phyloP scores from a whole-genome alignment of 176 grass and related monocot species.

The Musa itinerans region DNA sequence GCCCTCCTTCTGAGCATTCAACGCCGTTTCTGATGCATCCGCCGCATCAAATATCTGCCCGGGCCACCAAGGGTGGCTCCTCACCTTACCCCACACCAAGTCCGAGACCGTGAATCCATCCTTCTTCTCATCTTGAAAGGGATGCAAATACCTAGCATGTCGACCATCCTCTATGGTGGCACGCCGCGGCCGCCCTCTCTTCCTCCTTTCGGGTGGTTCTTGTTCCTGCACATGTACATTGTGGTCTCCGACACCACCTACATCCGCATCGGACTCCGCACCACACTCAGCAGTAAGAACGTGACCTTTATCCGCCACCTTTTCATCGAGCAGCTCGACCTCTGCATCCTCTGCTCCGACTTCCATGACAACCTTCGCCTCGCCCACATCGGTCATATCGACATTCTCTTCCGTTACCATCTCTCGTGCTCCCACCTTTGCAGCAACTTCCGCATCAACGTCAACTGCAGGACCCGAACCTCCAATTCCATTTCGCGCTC shows the following conservation, averaged over 20 bases:
- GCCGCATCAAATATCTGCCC: constrained; percentile 50
- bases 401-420: not conserved
- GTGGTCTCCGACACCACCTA: not conserved
- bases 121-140: constrained; percentile 29
- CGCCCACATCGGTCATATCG: not conserved
- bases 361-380: not conserved
- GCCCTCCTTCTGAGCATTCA: constrained; percentile 5
- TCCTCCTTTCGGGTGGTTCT: not conserved
- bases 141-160: not conserved
- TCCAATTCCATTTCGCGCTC: not conserved
- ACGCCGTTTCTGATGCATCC: constrained; percentile 44
- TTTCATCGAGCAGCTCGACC: not conserved
- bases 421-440: not conserved
- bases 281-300: not conserved
- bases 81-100: constrained; percentile 61
- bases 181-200: constrained; percentile 11
- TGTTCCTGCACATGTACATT: not conserved
- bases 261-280: not conserved
- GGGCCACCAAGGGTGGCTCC: constrained; percentile 72
- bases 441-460: not conserved
- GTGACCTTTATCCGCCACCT: not conserved
- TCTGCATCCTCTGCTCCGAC: not conserved
- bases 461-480: not conserved
- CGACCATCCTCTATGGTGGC: not conserved
- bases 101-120: constrained; percentile 25